Base-by-base conservation (phyloP, 345 rosid species). In the Garcia nutans region DNA sequence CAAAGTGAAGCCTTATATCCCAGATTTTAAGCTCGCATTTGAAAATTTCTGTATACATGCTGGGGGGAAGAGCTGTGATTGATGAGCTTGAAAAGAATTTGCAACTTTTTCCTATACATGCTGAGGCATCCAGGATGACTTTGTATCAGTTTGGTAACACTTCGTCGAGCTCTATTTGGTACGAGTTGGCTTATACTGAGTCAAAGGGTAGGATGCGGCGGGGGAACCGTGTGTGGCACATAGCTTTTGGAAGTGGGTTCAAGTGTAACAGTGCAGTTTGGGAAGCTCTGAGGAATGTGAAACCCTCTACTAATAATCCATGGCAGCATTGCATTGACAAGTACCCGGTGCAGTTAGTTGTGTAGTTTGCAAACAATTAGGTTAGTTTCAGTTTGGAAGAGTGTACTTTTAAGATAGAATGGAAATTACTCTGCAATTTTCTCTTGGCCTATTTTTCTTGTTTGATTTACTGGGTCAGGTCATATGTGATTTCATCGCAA, bases 61-160 rank as follows among this genome's bases (percentile, higher is more conserved):
- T 0, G 97, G 97, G 33, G 33, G 97, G 98, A 11, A 82, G 98
- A 79, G 98, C 94, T 17, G 93, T 94, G 86, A 92, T 94, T 45
- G 98, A 94, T 57, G 97, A 94, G 87, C 97, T 92, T 7, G 96
- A 94, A 90, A 94, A 94, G 91, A 94, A 92, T 68, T 76, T 94
- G 80, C 92, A 94, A 85, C 98, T 94, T 69, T 87, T 86, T 2
- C 87, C 84, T 2, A 68, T 26, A 17, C 96, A 92, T 45, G 92
- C 84, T 3, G 98, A 94, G 80, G 94, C 97, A 1, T 94, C 98
- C 13, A 77, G 98, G 16, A 94, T 94, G 98, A 87, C 98, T 2
- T 81, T 94, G 63, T 96, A 92, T 76, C 86, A 97, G 41, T 93
- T 93, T 64, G 97, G 98, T 16, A 93, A 93, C 91, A 93, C 97